These are phyloP conservation scores for Penicillium sclerotigenum DNA, from an alignment of 2,329 filamentous ascomycete species.

Conservation along the genomic window DNA sequence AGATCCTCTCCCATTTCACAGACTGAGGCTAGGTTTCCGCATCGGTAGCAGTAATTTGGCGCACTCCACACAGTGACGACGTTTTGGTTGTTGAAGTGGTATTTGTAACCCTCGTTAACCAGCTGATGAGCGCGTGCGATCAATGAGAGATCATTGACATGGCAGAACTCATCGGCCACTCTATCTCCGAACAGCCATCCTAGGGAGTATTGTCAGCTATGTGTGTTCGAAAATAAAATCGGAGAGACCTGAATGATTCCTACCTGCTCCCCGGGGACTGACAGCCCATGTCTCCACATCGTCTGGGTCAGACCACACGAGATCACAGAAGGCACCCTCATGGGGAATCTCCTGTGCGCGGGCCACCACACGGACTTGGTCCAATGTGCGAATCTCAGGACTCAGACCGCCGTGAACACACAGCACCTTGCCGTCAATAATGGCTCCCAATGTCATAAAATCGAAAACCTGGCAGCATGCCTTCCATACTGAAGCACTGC, in stretches of 20 bases:
- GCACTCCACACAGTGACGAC: conserved; percentile 80
- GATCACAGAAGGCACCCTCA: conserved; percentile 72
- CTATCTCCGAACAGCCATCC: conserved; percentile 67
- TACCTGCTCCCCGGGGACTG: conserved; percentile 63
- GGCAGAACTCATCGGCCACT: conserved; percentile 72
- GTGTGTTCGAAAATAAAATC: conserved; percentile 38
- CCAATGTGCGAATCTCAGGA: conserved; percentile 30
- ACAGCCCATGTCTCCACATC: conserved; percentile 69
- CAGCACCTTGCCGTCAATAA: conserved; percentile 72
- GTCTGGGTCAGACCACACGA: conserved; percentile 74
- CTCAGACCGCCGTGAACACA: conserved; percentile 63
- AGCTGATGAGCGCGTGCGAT: conserved; percentile 72
- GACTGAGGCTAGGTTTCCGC: conserved; percentile 84
- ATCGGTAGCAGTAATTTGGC: conserved; percentile 95
- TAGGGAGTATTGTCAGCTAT: background rate
- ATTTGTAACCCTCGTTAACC: conserved; percentile 79
- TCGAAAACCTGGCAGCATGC: conserved; percentile 98
- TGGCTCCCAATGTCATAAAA: conserved; percentile 85
- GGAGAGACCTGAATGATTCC: conserved; percentile 31
- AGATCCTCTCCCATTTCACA: conserved; percentile 86
- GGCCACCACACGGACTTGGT: conserved; percentile 71
- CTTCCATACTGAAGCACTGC: conserved; percentile 92
- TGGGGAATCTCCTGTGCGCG: conserved; percentile 73
- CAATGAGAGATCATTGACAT: conserved; percentile 68
- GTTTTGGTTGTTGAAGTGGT: conserved; percentile 91